Conservation (phyloP, 225 moss, liverwort and hornwort genomes). For the Thuidium tamariscinum region DNA sequence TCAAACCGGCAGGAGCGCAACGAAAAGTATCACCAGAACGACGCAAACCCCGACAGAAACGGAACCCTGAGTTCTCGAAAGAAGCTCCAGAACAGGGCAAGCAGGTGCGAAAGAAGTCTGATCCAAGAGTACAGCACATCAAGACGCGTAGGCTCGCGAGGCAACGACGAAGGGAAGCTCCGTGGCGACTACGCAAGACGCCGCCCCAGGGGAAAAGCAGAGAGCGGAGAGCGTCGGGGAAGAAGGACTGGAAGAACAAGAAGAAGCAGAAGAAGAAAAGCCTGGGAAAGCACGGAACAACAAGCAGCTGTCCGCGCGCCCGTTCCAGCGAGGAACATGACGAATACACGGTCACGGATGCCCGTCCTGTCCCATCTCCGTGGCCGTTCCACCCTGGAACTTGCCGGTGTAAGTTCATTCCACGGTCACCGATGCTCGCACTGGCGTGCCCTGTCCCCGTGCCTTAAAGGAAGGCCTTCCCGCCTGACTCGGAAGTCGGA, state of each 20-base stretch:
- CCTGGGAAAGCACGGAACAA: background rate
- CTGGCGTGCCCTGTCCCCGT: background rate
- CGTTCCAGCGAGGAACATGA: background rate
- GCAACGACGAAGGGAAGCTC: background rate
- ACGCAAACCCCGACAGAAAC: background rate
- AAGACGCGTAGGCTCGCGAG: constrained; percentile 1
- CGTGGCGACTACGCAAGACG: constrained; percentile 7
- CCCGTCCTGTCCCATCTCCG: background rate
- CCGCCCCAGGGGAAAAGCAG: background rate
- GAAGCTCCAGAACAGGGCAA: background rate
- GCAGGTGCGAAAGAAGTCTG: background rate
- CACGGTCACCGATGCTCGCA: background rate
- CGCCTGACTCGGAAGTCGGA: background rate
- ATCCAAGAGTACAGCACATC: background rate
- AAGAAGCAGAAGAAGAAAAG: background rate
- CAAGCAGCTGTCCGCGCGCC: background rate
- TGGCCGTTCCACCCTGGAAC: background rate
- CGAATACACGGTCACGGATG: background rate
- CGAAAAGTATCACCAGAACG: background rate
- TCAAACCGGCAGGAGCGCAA: background rate
- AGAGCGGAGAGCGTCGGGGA: background rate
- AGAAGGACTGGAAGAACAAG: background rate
- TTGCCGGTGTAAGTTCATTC: fast-evolving
- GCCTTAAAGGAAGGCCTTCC: background rate
- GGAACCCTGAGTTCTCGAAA: background rate